Evolutionary conservation across 441 rosid genomes (phyloP).

Genomic region (Manihot esculenta): DNA sequence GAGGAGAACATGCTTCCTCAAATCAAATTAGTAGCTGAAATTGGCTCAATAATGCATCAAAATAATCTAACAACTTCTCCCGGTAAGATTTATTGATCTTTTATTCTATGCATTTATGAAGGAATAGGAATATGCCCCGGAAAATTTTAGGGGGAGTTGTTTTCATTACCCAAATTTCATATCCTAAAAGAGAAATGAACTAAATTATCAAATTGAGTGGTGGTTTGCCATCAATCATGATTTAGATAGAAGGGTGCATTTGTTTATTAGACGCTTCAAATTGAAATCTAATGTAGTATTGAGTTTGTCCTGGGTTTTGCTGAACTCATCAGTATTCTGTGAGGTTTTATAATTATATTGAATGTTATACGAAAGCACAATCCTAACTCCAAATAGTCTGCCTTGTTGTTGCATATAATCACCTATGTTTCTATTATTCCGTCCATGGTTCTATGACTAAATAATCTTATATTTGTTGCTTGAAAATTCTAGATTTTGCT

Average conservation of each 20-base stretch:
- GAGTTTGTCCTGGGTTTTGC: not conserved
- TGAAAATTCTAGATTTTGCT: constrained; percentile 32
- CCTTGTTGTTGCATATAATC: constrained; percentile 7
- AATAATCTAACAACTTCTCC: constrained; percentile 34
- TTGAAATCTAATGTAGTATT: not conserved
- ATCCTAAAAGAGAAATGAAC: not conserved
- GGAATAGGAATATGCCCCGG: not conserved
- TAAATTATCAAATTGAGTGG: not conserved
- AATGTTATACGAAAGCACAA: not conserved
- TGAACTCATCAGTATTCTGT: not conserved
- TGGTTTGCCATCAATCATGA: constrained; percentile 1
- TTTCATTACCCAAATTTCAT: not conserved
- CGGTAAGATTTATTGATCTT: constrained; percentile 34
- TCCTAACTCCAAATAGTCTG: not conserved
- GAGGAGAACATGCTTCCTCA: constrained; percentile 41
- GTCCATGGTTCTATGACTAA: not conserved
- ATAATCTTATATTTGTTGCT: constrained; percentile 5
- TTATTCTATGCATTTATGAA: not conserved
- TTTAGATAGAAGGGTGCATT: not conserved
- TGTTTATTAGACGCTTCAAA: not conserved
- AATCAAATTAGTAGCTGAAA: constrained; percentile 41
- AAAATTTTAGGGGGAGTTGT: not conserved
- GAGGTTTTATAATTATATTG: not conserved
- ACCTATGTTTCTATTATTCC: not conserved
- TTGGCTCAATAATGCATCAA: constrained; percentile 32